Base-by-base conservation (phyloP, 192 early-diverging fungal species). In the Backusella parvicylindrica region DNA sequence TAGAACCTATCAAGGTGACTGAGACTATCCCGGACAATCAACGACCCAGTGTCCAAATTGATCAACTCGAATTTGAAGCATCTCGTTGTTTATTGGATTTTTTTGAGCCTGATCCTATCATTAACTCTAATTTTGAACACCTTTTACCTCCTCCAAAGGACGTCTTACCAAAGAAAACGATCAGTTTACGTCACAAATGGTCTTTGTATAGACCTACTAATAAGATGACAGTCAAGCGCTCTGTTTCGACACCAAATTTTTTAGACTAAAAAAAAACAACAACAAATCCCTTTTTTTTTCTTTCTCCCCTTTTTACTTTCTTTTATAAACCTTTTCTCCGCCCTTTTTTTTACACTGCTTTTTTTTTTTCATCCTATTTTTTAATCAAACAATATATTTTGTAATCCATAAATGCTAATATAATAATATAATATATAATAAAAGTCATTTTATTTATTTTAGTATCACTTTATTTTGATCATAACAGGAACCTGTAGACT, bases 381-480 rank as follows among this genome's bases (percentile, higher is more conserved):
- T 47, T 56, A 56, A 28, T 60, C 49, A 21, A 60, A 60, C 26
- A 60, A n/a, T n/a, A n/a, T n/a, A n/a, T n/a, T 60, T 60, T 60
- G 53, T 60, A 60, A 60, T 60, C 53, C 53, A 60, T 60, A 60
- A 38, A 23, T 60, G 28, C 53, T 60, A 60, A 60, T 60, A 60
- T 60, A 60, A 60, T 60, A 28, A 23, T 60, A 60, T 60, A 60
- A 60, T 60, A 60, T 28, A 60, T 30, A 60, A 60, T 60, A 60
- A 28, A 60, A 60, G n/a, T 13, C 21, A 26, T 60, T 60, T 60
- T 60, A 28, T 60, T 60, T 60, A 60, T 60, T 60, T n/a, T 60
- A 28, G 53, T 60, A 60, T 60, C 26, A 47, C 16, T 12, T 60
- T 60, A 8, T 60, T 60, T 60, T 60, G 26, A 28, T 60, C 53